Conservation (phyloP, 129 eudicot species). For the carrot (Daucus carota) region DNA sequence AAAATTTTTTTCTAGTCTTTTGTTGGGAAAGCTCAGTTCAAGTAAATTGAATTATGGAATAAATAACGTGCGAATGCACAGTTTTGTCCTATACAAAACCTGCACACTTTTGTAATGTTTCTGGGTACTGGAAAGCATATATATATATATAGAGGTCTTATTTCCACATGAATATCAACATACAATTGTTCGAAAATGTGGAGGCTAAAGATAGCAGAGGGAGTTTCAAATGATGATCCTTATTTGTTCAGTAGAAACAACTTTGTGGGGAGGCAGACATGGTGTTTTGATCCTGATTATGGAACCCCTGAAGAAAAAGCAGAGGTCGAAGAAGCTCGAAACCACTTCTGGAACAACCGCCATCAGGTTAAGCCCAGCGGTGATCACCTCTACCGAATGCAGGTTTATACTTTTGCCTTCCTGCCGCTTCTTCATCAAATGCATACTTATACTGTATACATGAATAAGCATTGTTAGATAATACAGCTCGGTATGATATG, state of each 20-base stretch:
- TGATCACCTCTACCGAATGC: conserved; percentile 11
- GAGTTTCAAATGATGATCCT: background rate
- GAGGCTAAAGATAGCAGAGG: conserved; percentile 21
- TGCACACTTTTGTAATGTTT: no score
- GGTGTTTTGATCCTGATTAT: conserved; percentile 17
- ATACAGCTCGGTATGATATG: no score
- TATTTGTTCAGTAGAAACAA: conserved; percentile 32
- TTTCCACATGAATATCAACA: no score
- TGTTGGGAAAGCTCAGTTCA: no score
- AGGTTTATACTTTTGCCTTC: conserved; percentile 3
- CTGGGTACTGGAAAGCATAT: no score
- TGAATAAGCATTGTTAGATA: no score
- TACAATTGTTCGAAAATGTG: conserved; percentile 5
- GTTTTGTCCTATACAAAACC: no score
- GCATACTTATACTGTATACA: background rate
- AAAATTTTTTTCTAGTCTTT: no score
- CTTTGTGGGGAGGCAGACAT: conserved; percentile 23
- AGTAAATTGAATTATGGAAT: no score
- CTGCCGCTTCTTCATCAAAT: background rate
- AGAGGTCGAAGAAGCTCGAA: conserved; percentile 15
- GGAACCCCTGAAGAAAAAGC: conserved; percentile 17
- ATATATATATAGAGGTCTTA: no score
- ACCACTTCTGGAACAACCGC: conserved; percentile 8
- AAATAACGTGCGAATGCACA: no score
- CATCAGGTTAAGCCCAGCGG: conserved; percentile 12